Conservation (phyloP, 306 rosid species). For the Fragaria iinumae region DNA sequence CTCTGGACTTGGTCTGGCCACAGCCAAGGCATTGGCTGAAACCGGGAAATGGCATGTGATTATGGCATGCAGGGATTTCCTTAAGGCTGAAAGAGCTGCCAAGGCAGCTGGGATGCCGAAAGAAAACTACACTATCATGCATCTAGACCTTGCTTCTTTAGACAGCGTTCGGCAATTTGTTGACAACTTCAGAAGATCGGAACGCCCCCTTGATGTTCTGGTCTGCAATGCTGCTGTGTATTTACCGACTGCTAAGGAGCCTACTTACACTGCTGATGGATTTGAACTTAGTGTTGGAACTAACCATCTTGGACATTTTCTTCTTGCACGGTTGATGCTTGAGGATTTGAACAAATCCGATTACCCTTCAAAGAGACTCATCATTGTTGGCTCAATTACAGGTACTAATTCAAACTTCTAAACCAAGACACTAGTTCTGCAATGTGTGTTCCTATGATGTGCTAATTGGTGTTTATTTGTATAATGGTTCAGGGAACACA, state of each 20-base stretch:
- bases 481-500: slow-evolving; percentile 65
- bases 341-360: slow-evolving; percentile 83
- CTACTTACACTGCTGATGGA: slow-evolving; percentile 88
- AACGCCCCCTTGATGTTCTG: slow-evolving; percentile 71
- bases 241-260: slow-evolving; percentile 91
- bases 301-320: slow-evolving; percentile 95
- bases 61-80: slow-evolving; percentile 99
- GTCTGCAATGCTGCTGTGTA: slow-evolving; percentile 97
- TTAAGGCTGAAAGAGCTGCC: slow-evolving; percentile 94
- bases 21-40: slow-evolving; percentile 95
- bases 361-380: slow-evolving; percentile 81
- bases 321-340: slow-evolving; percentile 74
- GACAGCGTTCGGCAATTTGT: slow-evolving; percentile 94
- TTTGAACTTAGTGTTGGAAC: slow-evolving; percentile 97
- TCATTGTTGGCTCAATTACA: slow-evolving; percentile 95
- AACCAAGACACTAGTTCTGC: background rate
- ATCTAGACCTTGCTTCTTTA: slow-evolving; percentile 88
- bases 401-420: slow-evolving; percentile 39
- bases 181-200: slow-evolving; percentile 63
- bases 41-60: slow-evolving; percentile 95
- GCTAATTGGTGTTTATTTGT: slow-evolving; percentile 25
- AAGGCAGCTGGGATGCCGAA: slow-evolving; percentile 79
- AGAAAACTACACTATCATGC: slow-evolving; percentile 88
- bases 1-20: slow-evolving; percentile 93
- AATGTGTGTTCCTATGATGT: background rate